Percentiles rank a stretch among this genome's conserved stretches.
phyloP scores from a whole-genome alignment of 305 asterid species.

The Ajuga reptans region DNA sequence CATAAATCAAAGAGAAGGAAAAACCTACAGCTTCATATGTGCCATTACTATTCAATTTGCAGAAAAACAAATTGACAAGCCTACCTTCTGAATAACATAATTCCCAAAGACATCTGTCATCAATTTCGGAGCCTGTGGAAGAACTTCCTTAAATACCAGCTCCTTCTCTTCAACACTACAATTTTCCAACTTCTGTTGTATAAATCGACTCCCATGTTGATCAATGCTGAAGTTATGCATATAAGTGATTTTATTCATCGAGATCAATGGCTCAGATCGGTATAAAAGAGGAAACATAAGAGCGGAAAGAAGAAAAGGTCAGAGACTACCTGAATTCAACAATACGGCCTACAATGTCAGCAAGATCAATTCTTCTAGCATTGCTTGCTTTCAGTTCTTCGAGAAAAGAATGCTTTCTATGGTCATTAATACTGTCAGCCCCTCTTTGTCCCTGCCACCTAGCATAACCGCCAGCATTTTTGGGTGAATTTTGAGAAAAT shows the following conservation, averaged over 20 bases:
- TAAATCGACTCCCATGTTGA: conserved; percentile 88
- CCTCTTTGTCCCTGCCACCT: conserved; percentile 68
- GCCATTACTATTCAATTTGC: background rate
- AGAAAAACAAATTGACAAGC: conserved; percentile 9
- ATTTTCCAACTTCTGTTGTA: conserved; percentile 78
- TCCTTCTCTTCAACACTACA: conserved; percentile 69
- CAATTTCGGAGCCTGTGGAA: conserved; percentile 66
- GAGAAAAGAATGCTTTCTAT: conserved; percentile 61
- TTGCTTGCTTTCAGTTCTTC: conserved; percentile 67
- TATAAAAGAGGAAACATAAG: background rate
- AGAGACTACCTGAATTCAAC: conserved; percentile 67
- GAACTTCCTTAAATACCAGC: conserved; percentile 62
- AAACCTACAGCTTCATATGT: background rate
- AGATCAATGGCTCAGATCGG: background rate
- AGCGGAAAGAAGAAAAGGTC: background rate
- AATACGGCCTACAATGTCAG: conserved; percentile 60
- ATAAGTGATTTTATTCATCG: conserved; percentile 7
- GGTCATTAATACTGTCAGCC: conserved; percentile 38
- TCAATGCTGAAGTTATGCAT: conserved; percentile 48
- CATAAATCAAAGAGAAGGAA: conserved; percentile 7
- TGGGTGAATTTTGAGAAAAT: conserved; percentile 39
- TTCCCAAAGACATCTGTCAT: conserved; percentile 86
- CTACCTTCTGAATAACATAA: conserved; percentile 89
- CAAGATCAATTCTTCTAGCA: conserved; percentile 56
- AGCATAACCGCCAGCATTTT: conserved; percentile 45